These are phyloP conservation scores for Neonectria hederae DNA, from an alignment of 2,329 filamentous ascomycete genomes.

Conservation along the genomic window DNA sequence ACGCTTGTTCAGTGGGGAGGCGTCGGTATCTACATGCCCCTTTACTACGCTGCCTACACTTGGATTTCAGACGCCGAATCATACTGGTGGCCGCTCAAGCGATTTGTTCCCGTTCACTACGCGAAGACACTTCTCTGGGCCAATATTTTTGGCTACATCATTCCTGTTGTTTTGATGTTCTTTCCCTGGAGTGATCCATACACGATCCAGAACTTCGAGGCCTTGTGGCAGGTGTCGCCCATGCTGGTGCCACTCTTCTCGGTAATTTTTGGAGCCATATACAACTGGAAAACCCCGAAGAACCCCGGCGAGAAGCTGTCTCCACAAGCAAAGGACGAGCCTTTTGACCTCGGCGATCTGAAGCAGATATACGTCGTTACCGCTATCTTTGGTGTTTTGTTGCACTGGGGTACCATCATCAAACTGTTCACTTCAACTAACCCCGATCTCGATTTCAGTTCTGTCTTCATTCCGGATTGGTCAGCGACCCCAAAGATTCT, in stretches of 20 bases:
- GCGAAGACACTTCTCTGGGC: neutral
- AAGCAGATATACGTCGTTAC: neutral
- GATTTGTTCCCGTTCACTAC: neutral
- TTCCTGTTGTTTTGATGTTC: neutral
- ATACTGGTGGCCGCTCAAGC: conserved; percentile 13
- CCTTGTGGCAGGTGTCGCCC: neutral
- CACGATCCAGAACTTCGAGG: neutral
- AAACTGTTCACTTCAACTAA: neutral
- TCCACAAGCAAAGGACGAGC: neutral
- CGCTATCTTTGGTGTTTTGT: neutral
- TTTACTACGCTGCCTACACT: conserved; percentile 13
- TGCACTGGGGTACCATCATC: neutral
- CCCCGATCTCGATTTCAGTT: too few species aligned
- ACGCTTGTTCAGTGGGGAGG: neutral
- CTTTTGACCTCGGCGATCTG: neutral
- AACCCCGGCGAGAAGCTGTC: neutral
- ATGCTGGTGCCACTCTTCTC: neutral
- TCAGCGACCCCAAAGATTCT: neutral
- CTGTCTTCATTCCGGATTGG: neutral
- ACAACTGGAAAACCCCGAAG: neutral
- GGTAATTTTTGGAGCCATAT: neutral
- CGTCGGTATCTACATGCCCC: neutral
- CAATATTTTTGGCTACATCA: neutral
- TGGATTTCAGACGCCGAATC: neutral
- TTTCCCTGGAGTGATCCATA: neutral